Percentiles rank a stretch among this genome's conserved stretches.
phyloP scores from a whole-genome alignment of 208 protist genomes.

The Vickermania ingenoplastis region DNA sequence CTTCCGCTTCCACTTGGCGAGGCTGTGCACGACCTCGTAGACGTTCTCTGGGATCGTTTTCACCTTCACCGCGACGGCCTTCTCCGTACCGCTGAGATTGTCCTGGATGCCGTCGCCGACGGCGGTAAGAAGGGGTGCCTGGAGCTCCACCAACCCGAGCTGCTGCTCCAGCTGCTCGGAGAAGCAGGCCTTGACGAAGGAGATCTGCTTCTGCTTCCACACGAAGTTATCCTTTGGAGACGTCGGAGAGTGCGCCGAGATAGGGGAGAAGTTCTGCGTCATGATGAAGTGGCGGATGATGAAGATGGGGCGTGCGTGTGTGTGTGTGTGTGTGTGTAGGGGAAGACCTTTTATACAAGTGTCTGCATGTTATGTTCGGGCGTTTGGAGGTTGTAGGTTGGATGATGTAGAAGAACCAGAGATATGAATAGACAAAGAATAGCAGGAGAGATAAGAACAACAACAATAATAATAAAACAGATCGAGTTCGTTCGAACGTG shows the following conservation, averaged over 20 bases:
- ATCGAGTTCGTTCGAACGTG: too few relatives aligned
- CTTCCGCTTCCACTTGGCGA: conserved; percentile 91
- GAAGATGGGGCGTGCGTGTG: too few relatives aligned
- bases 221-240: neutral
- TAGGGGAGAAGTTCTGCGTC: neutral
- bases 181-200: conserved; percentile 60
- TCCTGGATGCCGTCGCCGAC: conserved; percentile 84
- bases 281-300: too few relatives aligned
- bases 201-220: conserved; percentile 48
- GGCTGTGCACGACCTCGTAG: conserved; percentile 87
- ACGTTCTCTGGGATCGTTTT: conserved; percentile 65
- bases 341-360: too few relatives aligned
- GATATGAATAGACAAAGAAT: too few relatives aligned
- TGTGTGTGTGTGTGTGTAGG: too few relatives aligned
- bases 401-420: too few relatives aligned
- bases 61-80: conserved; percentile 72
- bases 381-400: too few relatives aligned
- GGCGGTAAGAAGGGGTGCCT: conserved; percentile 74
- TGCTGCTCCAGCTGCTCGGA: conserved; percentile 43
- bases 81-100: conserved; percentile 83
- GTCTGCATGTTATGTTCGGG: too few relatives aligned
- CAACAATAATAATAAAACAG: too few relatives aligned
- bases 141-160: conserved; percentile 66
- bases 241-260: neutral
- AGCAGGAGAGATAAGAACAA: too few relatives aligned